Evolutionary conservation across 306 rosid species (phyloP), one percentile per base, ranked within the genome.

Genomic region (Cajanus cajan): DNA sequence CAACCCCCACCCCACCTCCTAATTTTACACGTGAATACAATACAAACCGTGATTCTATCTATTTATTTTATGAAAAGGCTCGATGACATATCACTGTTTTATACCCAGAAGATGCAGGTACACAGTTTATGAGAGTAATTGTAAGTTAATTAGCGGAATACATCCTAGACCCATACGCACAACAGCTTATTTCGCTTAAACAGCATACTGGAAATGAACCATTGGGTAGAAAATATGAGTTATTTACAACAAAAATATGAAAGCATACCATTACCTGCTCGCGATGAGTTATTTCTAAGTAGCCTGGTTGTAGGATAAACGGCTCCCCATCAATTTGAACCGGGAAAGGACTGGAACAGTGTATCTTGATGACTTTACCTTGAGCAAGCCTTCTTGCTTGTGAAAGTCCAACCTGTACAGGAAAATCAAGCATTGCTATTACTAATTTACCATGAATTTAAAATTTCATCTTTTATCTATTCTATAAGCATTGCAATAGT

Each of bases 301-400:
- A 83, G 58, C 86, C 86, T 36, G 86, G 86, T 73, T 83, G 86
- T 13, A 87, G 83, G 82, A 91, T 91, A 79, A 86, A 91, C 57
- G 96, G 96, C 73, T 91, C 96, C 41, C 96, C 96, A 7, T 91
- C 96, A 47, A 91, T 91, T 87, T 91, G 96, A 82, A 91, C 96
- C 4, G 96, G 96, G 84, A 91, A 91, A 73, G 96, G 86, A 83
- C 91, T 82, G 40, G 93, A 91, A 68, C 86, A 79, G 63, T 91
- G 93, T 80, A 91, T 86, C 83, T 82, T 86, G 72, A 91, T 78
- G 75, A 86, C 86, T 65, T 85, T 86, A 66, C 96, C 96, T 77
- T 91, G 96, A 74, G 96, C 96, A 67, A 91, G 86, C 75, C 93
- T 89, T 82, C 91, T 91, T 50, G 96, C 96, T 76, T 91, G 96